phyloP scores from a whole-genome alignment of 1,139 yeast species.

The Saccharomyces hybrid region DNA sequence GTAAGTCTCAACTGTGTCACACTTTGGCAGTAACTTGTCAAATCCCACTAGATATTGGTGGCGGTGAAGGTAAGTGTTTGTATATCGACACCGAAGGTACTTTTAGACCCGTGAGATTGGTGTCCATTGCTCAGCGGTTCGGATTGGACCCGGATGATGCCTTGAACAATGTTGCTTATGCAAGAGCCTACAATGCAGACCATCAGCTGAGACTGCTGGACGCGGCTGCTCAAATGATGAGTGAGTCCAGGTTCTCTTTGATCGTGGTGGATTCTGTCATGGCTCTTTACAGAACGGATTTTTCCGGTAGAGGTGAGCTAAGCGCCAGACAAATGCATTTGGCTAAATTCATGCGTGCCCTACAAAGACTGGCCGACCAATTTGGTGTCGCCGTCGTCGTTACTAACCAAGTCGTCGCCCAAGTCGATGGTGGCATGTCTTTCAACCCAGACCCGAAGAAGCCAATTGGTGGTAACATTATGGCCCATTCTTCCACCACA shows the following conservation, averaged over 20 bases:
- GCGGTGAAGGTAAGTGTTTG: slow-evolving; percentile 97
- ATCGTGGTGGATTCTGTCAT: slow-evolving; percentile 92
- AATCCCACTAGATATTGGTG: slow-evolving; percentile 94
- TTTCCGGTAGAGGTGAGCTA: slow-evolving; percentile 91
- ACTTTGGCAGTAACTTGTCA: slow-evolving; percentile 96
- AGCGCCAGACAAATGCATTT: slow-evolving; percentile 93
- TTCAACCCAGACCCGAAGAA: slow-evolving; percentile 96
- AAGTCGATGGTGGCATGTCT: slow-evolving; percentile 86
- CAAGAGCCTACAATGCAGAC: slow-evolving; percentile 94
- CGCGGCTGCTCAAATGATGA: slow-evolving; percentile 95
- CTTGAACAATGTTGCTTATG: slow-evolving; percentile 92
- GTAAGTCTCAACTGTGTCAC: slow-evolving; percentile 94
- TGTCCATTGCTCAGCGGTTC: slow-evolving; percentile 84
- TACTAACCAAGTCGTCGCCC: slow-evolving; percentile 97
- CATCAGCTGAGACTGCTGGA: slow-evolving; percentile 83
- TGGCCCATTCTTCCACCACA: slow-evolving; percentile 95
- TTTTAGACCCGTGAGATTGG: slow-evolving; percentile 83
- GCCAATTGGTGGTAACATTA: slow-evolving; percentile 97
- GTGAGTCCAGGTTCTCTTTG: slow-evolving; percentile 75
- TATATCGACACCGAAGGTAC: slow-evolving; percentile 98
- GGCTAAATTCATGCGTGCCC: slow-evolving; percentile 84
- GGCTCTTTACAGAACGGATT: slow-evolving; percentile 94
- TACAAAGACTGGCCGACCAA: slow-evolving; percentile 93
- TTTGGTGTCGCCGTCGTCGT: slow-evolving; percentile 98
- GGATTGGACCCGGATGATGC: slow-evolving; percentile 95